Evolutionary conservation across 2,329 filamentous ascomycete genomes (phyloP), one percentile per base, ranked within the genome.

Genomic region (Cytospora schulzeri): DNA sequence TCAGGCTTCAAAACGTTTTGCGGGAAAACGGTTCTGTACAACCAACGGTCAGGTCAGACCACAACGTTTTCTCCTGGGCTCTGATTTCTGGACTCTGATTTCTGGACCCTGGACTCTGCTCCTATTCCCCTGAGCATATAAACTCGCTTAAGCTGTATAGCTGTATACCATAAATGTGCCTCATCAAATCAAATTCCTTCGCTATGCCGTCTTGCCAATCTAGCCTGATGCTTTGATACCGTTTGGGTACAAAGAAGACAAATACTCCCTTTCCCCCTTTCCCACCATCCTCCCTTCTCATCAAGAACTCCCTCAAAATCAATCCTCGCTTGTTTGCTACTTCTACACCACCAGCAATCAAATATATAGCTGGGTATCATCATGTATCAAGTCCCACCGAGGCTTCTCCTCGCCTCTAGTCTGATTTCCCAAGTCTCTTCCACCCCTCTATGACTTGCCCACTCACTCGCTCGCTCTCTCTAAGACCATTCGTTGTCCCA

Each of bases 181-280:
- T 41, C 38, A 41, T 41, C 17, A 41, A 41, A 45, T 53, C 57
- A 53, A 62, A 29, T 41, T 50, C 60, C 59, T 17, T 58, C 63
- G 63, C 63, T 65, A 65, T 57, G 54, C 59, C 48, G 38, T 31
- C 38, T 22, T 55, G 59, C 59, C 54, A 55, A 35, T 54, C 59
- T 62, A 31, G 55, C 38, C n/a, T 55, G 54, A 55, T 65, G 59
- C 63, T 29, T 26, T 14, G 19, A 29, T 26, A 6, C 24, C 38
- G 59, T 50, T 7, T 4, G 33, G n/a, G 45, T 48, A 24, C n/a
- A 24, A 24, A 55, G 9, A 41, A 24, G 19, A 61, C 17, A n/a
- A 19, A 14, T 48, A n/a, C 7, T n/a, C 51, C 14, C 14, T 19
- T 17, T 17, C 3, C 35, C 4, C 19, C 38, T 17, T 3, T n/a